These are phyloP conservation scores for Nyssa sinensis DNA, from an alignment of 148 eudicot species.

Conservation along the genomic window DNA sequence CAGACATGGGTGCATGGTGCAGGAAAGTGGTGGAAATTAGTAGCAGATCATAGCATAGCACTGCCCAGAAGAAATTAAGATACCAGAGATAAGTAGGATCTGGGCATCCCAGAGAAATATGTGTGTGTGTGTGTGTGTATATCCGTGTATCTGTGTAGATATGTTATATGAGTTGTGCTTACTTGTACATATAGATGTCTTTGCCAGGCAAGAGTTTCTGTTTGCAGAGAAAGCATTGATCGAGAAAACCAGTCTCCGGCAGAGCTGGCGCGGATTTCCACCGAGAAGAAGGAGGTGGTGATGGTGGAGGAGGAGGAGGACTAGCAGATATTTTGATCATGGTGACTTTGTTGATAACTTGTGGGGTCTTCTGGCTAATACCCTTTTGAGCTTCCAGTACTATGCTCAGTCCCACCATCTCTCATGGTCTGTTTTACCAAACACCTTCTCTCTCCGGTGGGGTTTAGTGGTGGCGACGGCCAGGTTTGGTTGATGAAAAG, in stretches of 20 bases:
- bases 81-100: too few relatives aligned
- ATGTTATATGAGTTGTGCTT: too few relatives aligned
- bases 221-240: conserved; percentile 44
- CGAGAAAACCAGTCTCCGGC: conserved; percentile 30
- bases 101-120: too few relatives aligned
- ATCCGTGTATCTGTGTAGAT: too few relatives aligned
- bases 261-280: not conserved
- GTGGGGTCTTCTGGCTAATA: too few relatives aligned
- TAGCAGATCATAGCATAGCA: too few relatives aligned
- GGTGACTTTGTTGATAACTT: conserved; percentile 32
- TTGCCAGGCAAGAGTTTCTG: conserved; percentile 40
- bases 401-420: conserved; percentile 52
- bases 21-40: too few relatives aligned
- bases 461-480: not conserved
- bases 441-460: not conserved
- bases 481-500: conserved; percentile 9
- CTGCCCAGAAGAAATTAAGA: too few relatives aligned
- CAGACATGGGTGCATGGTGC: too few relatives aligned
- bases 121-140: too few relatives aligned
- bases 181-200: conserved; percentile 65
- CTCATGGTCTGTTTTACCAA: not conserved
- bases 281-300: not conserved
- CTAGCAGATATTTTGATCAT: conserved; percentile 18
- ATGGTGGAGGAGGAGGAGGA: not conserved
- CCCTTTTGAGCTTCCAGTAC: conserved; percentile 35